These are phyloP conservation scores for Talaromyces pinophilus DNA, from an alignment of 2,329 filamentous ascomycete genomes.

Conservation along the genomic window DNA sequence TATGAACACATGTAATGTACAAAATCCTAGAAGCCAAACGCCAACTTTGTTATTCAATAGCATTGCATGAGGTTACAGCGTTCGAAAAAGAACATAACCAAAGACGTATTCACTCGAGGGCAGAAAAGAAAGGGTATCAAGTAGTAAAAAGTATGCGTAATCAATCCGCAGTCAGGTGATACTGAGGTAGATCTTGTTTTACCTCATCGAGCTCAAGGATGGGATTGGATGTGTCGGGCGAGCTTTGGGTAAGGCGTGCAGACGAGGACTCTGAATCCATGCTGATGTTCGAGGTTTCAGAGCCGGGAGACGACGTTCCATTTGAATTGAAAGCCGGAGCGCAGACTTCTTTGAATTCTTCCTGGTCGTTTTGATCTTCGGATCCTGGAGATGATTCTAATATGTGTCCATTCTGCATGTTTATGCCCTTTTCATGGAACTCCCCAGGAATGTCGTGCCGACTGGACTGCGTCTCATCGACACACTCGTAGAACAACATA, in stretches of 20 bases:
- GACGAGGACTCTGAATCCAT: slow-evolving; percentile 2
- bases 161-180: slow-evolving; percentile 3
- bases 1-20: slow-evolving; percentile 5
- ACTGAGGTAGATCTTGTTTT: background rate
- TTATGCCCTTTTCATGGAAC: background rate
- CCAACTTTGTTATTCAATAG: background rate
- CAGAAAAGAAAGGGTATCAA: slow-evolving; percentile 19
- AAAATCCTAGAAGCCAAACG: slow-evolving; percentile 9
- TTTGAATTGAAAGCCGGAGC: background rate
- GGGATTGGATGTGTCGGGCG: background rate
- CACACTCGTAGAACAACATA: slow-evolving; percentile 93
- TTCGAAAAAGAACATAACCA: background rate
- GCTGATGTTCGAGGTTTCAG: background rate
- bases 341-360: background rate
- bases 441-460: background rate
- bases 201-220: background rate
- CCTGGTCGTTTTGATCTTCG: background rate
- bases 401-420: background rate
- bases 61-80: background rate
- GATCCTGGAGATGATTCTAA: background rate
- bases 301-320: slow-evolving; percentile 6
- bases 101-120: background rate
- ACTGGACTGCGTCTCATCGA: slow-evolving; percentile 46
- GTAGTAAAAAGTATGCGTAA: background rate
- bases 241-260: background rate